These are phyloP conservation scores for Zygosaccharomyces pseudobailii DNA, from an alignment of 1,139 yeast species.

Conservation along the genomic window DNA sequence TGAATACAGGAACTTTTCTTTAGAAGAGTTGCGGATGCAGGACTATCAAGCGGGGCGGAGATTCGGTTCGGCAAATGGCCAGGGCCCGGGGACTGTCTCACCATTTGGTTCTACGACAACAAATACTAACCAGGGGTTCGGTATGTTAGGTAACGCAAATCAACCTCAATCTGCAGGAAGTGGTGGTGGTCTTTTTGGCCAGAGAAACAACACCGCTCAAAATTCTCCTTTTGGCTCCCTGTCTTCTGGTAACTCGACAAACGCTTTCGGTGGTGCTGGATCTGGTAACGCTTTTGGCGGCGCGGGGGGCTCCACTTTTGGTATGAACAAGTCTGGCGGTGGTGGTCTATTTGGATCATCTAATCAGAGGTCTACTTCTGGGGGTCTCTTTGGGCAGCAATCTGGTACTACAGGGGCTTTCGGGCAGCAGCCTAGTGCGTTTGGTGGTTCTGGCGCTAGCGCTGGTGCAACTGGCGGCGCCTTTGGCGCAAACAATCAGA, in stretches of 20 bases:
- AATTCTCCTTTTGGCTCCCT: conserved; percentile 17
- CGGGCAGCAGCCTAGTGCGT: conserved; percentile 10
- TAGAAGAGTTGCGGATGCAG: conserved; percentile 83
- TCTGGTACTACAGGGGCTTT: conserved; percentile 7
- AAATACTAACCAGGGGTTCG: conserved; percentile 20
- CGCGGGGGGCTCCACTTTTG: conserved; percentile 23
- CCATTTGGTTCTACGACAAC: conserved; percentile 31
- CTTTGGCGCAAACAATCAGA: conserved; percentile 13
- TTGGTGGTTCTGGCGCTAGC: conserved; percentile 7
- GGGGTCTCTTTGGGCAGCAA: conserved; percentile 29
- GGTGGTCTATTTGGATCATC: conserved; percentile 17
- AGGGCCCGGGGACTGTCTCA: conserved; percentile 28
- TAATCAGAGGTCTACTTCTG: conserved; percentile 12
- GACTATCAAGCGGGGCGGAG: conserved; percentile 79
- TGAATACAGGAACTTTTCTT: conserved; percentile 72
- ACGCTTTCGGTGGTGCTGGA: conserved; percentile 17
- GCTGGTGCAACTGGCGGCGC: conserved; percentile 2
- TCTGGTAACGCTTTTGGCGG: conserved; percentile 24
- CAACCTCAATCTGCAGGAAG: conserved; percentile 16
- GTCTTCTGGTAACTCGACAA: conserved; percentile 11
- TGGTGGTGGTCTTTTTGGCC: conserved; percentile 33
- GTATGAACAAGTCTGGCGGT: conserved; percentile 22
- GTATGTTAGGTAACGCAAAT: conserved; percentile 21
- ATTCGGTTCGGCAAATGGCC: conserved; percentile 20
- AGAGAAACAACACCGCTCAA: conserved; percentile 18